Evolutionary conservation across 306 rosid species (phyloP).

Genomic region (Corylus avellana): DNA sequence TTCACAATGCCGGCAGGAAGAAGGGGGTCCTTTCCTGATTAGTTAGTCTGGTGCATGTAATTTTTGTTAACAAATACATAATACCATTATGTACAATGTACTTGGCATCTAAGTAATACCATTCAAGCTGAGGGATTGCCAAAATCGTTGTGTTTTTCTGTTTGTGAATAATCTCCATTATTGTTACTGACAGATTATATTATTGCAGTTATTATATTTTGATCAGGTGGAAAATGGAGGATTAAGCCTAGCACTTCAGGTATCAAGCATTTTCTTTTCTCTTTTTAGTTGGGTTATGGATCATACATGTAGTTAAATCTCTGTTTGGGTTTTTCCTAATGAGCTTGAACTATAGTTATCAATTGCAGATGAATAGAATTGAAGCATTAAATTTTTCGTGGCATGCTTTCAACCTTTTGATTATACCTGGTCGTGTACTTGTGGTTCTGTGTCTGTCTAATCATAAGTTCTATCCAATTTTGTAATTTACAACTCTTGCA

Average conservation of each 20-base stretch:
- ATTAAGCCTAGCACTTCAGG: conserved; percentile 94
- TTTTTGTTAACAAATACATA: background rate
- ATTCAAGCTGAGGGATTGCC: conserved; percentile 9
- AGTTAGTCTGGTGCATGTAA: background rate
- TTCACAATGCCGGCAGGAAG: background rate
- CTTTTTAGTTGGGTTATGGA: conserved; percentile 2
- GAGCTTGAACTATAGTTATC: background rate
- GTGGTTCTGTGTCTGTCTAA: background rate
- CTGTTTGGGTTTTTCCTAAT: background rate
- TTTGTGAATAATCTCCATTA: conserved; percentile 9
- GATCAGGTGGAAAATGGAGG: conserved; percentile 88
- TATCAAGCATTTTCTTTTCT: conserved; percentile 35
- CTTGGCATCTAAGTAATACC: conserved; percentile 3
- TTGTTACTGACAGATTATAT: conserved; percentile 4
- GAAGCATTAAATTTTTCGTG: background rate
- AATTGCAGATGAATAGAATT: background rate
- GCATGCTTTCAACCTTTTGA: background rate
- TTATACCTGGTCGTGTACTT: background rate
- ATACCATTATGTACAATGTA: background rate
- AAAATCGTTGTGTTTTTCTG: background rate
- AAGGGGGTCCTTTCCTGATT: background rate
- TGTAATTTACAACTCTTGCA: background rate
- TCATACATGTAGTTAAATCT: background rate
- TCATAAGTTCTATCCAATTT: background rate
- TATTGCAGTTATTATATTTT: conserved; percentile 75